Base-by-base conservation (phyloP, 2,329 filamentous ascomycete genomes). In the Ophiocordyceps camponoti-saundersi region DNA sequence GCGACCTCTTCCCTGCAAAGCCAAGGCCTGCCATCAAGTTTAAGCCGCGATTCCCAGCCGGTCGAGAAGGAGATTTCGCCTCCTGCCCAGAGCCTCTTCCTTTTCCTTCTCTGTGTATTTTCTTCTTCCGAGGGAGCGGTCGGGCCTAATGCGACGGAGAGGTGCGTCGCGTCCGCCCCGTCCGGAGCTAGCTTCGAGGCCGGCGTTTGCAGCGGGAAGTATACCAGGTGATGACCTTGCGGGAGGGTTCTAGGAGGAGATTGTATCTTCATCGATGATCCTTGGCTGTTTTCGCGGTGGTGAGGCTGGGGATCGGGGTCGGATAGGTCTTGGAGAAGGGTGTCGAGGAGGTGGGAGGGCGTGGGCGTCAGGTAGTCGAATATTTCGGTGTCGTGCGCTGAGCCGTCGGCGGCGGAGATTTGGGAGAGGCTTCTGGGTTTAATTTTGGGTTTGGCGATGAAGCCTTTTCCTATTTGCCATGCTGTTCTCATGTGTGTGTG, bases 221-320 rank as follows among this genome's bases (percentile, higher is more conserved):
- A 93, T 52, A 90, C 78, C 34, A 95, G 71, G 61, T 95, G 88
- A 60, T 93, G 81, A 34, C 82, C 84, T 29, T 75, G 70, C 0
- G 81, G 79, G 7, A 82, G 64, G 3, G 59, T 43, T 6, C n/a
- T 42, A 1, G 59, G 48, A n/a, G 59, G 59, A 3, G 53, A 52
- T 6, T 52, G 45, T 46, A 53, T 46, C 6, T 15, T 39, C 3
- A 56, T 51, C 13, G 51, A 46, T 6, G 52, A 44, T 11, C 45
- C 29, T 26, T 50, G 48, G 48, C 2, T 34, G 11, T 4, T 7
- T n/a, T 34, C 32, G 10, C 6, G 3, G 15, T 34, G n/a, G n/a
- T n/a, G n/a, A n/a, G n/a, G n/a, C n/a, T n/a, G n/a, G n/a, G n/a
- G n/a, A n/a, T n/a, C n/a, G n/a, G n/a, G n/a, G n/a, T 5, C 13